These are phyloP conservation scores for Rhytidhysteron rufulum DNA, from an alignment of 2,329 filamentous ascomycete genomes.

Conservation along the genomic window DNA sequence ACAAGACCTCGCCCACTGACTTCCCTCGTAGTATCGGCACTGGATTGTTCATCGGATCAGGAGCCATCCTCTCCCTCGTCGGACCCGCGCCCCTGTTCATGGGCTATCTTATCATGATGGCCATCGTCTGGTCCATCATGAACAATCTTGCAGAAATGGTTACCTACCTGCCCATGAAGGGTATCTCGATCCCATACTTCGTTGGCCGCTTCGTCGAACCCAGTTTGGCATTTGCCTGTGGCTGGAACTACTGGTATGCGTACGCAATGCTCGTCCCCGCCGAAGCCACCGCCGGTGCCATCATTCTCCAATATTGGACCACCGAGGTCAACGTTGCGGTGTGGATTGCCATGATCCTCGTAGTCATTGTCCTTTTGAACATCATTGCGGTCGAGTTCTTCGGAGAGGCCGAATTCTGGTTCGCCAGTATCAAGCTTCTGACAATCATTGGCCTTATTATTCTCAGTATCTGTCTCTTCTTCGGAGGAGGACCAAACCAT, in stretches of 20 bases:
- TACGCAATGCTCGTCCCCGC: constrained; percentile 31
- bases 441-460: constrained; percentile 31
- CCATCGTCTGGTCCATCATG: constrained; percentile 38
- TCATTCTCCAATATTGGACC: constrained; percentile 31
- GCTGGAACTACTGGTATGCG: constrained; percentile 30
- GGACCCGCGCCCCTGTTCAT: constrained; percentile 34
- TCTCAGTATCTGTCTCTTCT: constrained; percentile 28
- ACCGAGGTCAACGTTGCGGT: constrained; percentile 26
- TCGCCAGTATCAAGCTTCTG: constrained; percentile 49
- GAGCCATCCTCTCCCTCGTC: constrained; percentile 26
- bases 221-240: constrained; percentile 31
- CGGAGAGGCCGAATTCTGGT: constrained; percentile 49
- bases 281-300: constrained; percentile 32
- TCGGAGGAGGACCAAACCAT: constrained; percentile 32
- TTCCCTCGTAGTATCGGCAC: constrained; percentile 1
- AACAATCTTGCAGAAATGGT: constrained; percentile 41
- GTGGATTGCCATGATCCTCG: constrained; percentile 33
- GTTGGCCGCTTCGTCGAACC: constrained; percentile 46
- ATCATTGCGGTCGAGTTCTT: constrained; percentile 34
- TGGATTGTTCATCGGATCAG: constrained; percentile 14
- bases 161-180: constrained; percentile 38
- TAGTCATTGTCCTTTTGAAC: constrained; percentile 30
- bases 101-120: constrained; percentile 31
- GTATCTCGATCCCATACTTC: constrained; percentile 34
- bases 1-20: constrained; percentile 41